Conservation (phyloP, 2,329 filamentous ascomycete genomes). For the Stachybotrys echinatus region DNA sequence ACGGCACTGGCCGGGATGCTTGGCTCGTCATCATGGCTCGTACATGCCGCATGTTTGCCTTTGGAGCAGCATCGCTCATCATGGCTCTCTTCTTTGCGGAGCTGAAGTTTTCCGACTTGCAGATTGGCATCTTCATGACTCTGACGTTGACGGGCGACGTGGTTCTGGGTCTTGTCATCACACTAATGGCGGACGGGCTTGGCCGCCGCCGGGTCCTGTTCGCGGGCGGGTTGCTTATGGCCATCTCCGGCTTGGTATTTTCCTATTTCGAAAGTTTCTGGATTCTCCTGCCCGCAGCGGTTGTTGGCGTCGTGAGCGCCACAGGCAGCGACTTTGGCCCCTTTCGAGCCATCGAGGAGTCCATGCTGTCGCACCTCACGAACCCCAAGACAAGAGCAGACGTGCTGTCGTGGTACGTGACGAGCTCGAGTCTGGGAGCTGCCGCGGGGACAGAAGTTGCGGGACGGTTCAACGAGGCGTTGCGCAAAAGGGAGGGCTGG, state of each 20-base stretch:
- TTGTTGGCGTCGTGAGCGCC: slow-evolving; percentile 57
- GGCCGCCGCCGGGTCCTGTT: slow-evolving; percentile 51
- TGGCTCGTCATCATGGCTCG: slow-evolving; percentile 26
- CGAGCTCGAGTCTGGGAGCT: slow-evolving; percentile 48
- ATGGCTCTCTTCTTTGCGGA: slow-evolving; percentile 57
- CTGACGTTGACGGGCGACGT: slow-evolving; percentile 58
- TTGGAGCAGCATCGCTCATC: slow-evolving; percentile 54
- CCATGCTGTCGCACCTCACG: slow-evolving; percentile 56
- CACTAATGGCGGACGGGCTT: slow-evolving; percentile 53
- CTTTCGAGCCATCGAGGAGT: slow-evolving; percentile 63
- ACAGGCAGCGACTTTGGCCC: slow-evolving; percentile 63
- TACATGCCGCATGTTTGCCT: slow-evolving; percentile 56
- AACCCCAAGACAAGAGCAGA: slow-evolving; percentile 48
- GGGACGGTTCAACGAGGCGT: slow-evolving; percentile 43
- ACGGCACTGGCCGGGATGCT: slow-evolving; percentile 32
- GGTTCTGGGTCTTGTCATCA: slow-evolving; percentile 49
- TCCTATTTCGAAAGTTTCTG: slow-evolving; percentile 51
- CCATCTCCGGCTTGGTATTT: slow-evolving; percentile 49
- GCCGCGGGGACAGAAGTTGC: slow-evolving; percentile 47
- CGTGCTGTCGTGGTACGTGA: slow-evolving; percentile 64
- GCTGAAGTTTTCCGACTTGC: slow-evolving; percentile 48
- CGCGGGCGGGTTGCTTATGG: slow-evolving; percentile 51
- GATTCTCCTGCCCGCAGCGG: slow-evolving; percentile 51
- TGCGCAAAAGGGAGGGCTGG: slow-evolving; percentile 43
- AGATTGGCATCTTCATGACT: slow-evolving; percentile 61